Percentiles rank a stretch among this genome's conserved stretches.
phyloP scores from a whole-genome alignment of 257 asterid species.

The Nicotiana undulata region DNA sequence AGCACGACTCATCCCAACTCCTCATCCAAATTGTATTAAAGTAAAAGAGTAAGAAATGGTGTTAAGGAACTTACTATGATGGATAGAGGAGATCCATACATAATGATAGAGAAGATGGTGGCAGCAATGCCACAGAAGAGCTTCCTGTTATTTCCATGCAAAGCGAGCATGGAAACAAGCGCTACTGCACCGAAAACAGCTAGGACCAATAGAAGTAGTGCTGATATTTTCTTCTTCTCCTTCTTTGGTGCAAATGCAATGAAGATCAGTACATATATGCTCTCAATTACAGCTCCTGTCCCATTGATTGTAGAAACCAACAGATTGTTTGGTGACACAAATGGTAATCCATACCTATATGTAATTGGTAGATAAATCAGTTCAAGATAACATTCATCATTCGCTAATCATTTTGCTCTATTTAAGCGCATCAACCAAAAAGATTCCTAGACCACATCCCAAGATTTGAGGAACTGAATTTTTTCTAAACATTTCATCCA shows the following conservation, averaged over 20 bases:
- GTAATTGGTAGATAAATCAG: conserved; percentile 9
- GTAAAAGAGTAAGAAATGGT: neutral
- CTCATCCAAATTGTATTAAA: neutral
- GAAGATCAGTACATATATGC: conserved; percentile 46
- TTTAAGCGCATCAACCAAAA: no score
- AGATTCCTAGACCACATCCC: neutral
- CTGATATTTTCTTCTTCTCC: conserved; percentile 50
- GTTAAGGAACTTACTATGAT: conserved; percentile 38
- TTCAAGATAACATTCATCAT: neutral
- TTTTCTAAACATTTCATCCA: neutral
- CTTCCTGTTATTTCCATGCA: conserved; percentile 54
- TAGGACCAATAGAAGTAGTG: conserved; percentile 36
- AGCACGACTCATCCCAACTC: neutral
- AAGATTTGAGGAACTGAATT: neutral
- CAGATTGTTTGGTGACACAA: conserved; percentile 80
- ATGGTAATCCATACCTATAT: conserved; percentile 80
- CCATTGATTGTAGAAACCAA: conserved; percentile 67
- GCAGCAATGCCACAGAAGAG: conserved; percentile 68
- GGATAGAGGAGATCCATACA: conserved; percentile 81
- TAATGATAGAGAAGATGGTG: conserved; percentile 67
- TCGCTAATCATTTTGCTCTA: no score
- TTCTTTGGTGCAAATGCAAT: conserved; percentile 47
- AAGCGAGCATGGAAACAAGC: conserved; percentile 50
- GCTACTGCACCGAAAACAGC: conserved; percentile 38
- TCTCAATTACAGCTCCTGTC: conserved; percentile 60